Evolutionary conservation across 495 filamentous ascomycete species (phyloP).

Genomic region (Rusavskia elegans): DNA sequence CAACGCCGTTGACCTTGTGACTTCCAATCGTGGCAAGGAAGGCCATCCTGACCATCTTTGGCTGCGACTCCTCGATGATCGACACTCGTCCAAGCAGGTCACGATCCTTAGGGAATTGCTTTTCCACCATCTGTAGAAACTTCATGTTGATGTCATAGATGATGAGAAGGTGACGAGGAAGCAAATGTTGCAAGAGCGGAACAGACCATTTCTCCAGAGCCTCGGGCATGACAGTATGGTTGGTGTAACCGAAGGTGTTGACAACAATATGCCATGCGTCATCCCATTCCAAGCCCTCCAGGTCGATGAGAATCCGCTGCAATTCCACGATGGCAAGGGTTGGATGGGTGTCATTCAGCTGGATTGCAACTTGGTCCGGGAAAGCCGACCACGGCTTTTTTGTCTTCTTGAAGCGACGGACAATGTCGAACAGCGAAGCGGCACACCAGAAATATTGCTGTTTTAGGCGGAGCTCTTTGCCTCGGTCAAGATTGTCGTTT

Average conservation of each 20-base stretch:
- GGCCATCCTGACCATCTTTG: slow-evolving; percentile 98
- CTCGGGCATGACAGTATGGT: slow-evolving; percentile 94
- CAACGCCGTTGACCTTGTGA: slow-evolving; percentile 97
- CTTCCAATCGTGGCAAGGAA: slow-evolving; percentile 89
- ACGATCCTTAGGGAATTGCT: slow-evolving; percentile 73
- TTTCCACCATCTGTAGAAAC: slow-evolving; percentile 83
- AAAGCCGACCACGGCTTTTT: slow-evolving; percentile 84
- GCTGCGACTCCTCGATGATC: slow-evolving; percentile 90
- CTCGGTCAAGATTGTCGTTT: slow-evolving; percentile 91
- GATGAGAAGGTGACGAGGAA: slow-evolving; percentile 90
- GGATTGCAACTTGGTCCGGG: slow-evolving; percentile 88
- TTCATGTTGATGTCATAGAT: slow-evolving; percentile 97
- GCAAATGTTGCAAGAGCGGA: slow-evolving; percentile 74
- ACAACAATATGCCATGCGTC: slow-evolving; percentile 75
- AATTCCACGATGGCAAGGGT: slow-evolving; percentile 92
- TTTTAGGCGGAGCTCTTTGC: slow-evolving; percentile 94
- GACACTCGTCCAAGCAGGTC: slow-evolving; percentile 76
- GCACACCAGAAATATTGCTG: slow-evolving; percentile 99
- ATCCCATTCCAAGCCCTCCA: slow-evolving; percentile 85
- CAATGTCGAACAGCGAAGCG: slow-evolving; percentile 87
- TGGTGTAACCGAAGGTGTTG: slow-evolving; percentile 83
- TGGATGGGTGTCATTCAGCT: slow-evolving; percentile 95
- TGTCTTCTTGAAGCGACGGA: slow-evolving; percentile 94
- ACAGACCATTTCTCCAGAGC: slow-evolving; percentile 98
- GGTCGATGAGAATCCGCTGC: slow-evolving; percentile 78